Percentiles rank a stretch among this genome's conserved stretches.
Evolutionary conservation across 1,139 yeast species (phyloP).

Genomic region (Casaregolazyma suthepensis): DNA sequence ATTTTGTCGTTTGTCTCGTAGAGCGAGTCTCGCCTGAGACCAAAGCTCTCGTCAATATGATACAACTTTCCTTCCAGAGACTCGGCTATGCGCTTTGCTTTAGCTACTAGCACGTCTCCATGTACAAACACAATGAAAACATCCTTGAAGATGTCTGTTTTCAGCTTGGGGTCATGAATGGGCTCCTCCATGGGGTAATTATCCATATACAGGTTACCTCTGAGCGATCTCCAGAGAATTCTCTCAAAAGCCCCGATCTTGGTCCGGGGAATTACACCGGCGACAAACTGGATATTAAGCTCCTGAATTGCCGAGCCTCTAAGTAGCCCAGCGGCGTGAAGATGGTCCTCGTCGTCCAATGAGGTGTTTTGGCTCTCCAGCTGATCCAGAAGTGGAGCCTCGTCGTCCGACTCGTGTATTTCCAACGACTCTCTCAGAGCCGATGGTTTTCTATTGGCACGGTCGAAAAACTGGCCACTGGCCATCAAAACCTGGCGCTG

Average conservation of each 20-base stretch:
- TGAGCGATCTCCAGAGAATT: conserved; percentile 84
- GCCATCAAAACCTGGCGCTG: conserved; percentile 64
- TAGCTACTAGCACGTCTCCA: conserved; percentile 63
- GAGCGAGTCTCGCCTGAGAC: conserved; percentile 53
- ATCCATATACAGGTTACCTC: conserved; percentile 81
- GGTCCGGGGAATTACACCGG: conserved; percentile 77
- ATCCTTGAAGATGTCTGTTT: conserved; percentile 51
- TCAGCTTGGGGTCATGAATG: conserved; percentile 44
- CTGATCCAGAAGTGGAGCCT: conserved; percentile 22
- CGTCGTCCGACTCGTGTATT: conserved; percentile 18
- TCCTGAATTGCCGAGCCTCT: conserved; percentile 13
- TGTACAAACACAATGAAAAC: conserved; percentile 85
- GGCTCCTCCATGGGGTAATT: conserved; percentile 63
- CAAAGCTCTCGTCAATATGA: conserved; percentile 54
- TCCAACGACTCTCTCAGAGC: conserved; percentile 22
- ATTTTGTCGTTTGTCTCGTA: conserved; percentile 53
- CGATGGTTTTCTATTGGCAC: conserved; percentile 18
- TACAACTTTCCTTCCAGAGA: conserved; percentile 79
- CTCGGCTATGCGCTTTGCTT: conserved; percentile 71
- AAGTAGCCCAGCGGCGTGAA: neutral
- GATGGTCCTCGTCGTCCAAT: conserved; percentile 11
- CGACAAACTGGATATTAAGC: conserved; percentile 51
- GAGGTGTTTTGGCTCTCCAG: conserved; percentile 11
- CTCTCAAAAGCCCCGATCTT: conserved; percentile 70
- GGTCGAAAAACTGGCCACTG: conserved; percentile 61